Base-by-base conservation (phyloP, 2,329 filamentous ascomycete genomes). In the Fusarium proliferatum region DNA sequence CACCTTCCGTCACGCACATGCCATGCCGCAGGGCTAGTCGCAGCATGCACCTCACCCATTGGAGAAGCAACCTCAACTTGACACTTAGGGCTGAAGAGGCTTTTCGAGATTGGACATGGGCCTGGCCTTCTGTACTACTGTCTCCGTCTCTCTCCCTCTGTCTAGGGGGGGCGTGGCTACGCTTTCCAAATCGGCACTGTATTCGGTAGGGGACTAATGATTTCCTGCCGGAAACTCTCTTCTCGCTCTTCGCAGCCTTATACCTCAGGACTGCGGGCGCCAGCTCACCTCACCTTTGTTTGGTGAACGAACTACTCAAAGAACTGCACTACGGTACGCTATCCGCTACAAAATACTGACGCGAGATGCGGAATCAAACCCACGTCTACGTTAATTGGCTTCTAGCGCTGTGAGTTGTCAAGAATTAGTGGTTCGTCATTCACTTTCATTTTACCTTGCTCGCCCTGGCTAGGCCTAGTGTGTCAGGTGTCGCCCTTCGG, bases 31-130 rank as follows among this genome's bases (percentile, higher is more conserved):
- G 61, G 72, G 72, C 71, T 74, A 45, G 64, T 72, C 68, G 68
- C 72, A 74, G 72, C 30, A 74, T 74, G 72, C 72, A 74, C 46
- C 61, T 74, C 60, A 69, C 71, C 71, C 51, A 45, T 74, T 73
- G 49, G 61, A 73, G 71, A 73, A 73, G 70, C 61, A 42, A 58
- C 65, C 59, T 58, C 64, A 42, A 58, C 70, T 67, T 58, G 65
- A 59, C 59, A 67, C 64, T 73, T 73, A 73, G 71, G 71, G 71
- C 71, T 73, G 71, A 73, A 59, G 57, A 59, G 46, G 53, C 70
- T 67, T 67, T 58, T 46, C 21, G 28, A 61, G 55, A 58, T 60
- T 55, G 46, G 52, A 30, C 51, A 53, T 61, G 61, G 61, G 57
- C 43, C 39, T 46, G 17, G 16, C 23, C 36, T n/a, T 42, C 41